A percentile compares a stretch with the other conserved stretches of the same genome.
phyloP scores from a whole-genome alignment of 208 protist species.

The Wallacemonas collosoma region DNA sequence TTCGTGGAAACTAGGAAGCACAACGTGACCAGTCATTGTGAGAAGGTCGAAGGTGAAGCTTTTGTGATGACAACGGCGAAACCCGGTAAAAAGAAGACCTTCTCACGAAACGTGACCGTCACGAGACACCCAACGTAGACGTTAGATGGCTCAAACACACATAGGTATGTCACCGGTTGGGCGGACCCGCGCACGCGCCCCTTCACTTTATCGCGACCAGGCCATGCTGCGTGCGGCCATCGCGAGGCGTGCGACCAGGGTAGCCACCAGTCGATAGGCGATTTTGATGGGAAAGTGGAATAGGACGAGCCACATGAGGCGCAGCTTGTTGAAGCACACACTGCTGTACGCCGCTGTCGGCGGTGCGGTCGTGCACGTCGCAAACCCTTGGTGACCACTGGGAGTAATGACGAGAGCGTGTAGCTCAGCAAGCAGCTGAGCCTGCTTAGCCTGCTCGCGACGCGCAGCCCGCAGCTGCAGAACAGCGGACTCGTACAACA shows the following conservation, averaged over 20 bases:
- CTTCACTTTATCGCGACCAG: no score
- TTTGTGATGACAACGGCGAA: no score
- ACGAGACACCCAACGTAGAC: no score
- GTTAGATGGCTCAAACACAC: no score
- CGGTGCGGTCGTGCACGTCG: neutral
- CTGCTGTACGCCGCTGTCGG: neutral
- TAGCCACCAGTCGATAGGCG: neutral
- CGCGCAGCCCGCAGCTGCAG: neutral
- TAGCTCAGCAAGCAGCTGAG: neutral
- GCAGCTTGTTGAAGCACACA: neutral
- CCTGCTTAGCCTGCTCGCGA: neutral
- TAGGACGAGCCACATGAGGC: conserved; percentile 4
- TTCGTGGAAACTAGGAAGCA: no score
- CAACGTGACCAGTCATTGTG: no score
- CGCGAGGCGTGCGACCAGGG: neutral
- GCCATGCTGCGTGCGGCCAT: neutral
- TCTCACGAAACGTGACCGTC: no score
- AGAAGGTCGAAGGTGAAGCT: no score
- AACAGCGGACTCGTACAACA: neutral
- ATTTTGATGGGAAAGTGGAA: neutral
- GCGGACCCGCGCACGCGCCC: no score
- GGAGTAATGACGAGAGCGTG: neutral
- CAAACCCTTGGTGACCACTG: neutral
- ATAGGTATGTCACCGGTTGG: no score
- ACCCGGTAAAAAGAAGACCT: no score